Percentiles rank a stretch among this genome's conserved stretches.
Conservation (phyloP, 164 flowering plant genomes). For the Dillenia suffruticosa region DNA sequence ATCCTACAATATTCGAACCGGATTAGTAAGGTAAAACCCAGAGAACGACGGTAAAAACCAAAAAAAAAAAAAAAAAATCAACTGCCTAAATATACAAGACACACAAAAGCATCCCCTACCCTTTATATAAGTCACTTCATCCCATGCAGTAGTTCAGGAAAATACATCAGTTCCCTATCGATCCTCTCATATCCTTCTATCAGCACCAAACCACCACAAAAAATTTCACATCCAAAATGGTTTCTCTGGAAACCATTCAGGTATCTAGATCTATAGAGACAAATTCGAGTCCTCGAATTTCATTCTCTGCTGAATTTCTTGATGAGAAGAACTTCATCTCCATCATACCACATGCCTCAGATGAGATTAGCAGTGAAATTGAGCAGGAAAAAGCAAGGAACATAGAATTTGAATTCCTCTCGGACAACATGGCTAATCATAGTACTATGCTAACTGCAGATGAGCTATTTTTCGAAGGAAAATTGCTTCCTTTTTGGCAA, state of each 20-base stretch:
- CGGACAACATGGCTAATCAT: conserved; percentile 20
- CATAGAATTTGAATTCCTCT: conserved; percentile 76
- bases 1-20: no score
- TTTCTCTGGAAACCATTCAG: conserved; percentile 37
- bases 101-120: conserved; percentile 16
- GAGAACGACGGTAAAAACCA: conserved; percentile 1
- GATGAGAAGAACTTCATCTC: conserved; percentile 59
- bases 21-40: no score
- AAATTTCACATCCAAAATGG: conserved; percentile 24
- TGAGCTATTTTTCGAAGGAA: conserved; percentile 81
- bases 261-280: conserved; percentile 23
- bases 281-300: conserved; percentile 62
- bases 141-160: conserved; percentile 18
- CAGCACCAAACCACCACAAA: not conserved
- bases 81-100: not conserved
- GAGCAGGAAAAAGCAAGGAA: conserved; percentile 20
- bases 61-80: not conserved
- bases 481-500: conserved; percentile 78
- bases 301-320: conserved; percentile 69
- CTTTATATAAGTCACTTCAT: conserved; percentile 26
- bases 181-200: conserved; percentile 1
- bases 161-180: conserved; percentile 7
- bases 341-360: conserved; percentile 29
- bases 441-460: conserved; percentile 65
- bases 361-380: conserved; percentile 7